Percentiles rank a stretch among this genome's conserved stretches.
phyloP scores from a whole-genome alignment of 768 basidiomycete species.

The Agaricus sinodeliciosus region DNA sequence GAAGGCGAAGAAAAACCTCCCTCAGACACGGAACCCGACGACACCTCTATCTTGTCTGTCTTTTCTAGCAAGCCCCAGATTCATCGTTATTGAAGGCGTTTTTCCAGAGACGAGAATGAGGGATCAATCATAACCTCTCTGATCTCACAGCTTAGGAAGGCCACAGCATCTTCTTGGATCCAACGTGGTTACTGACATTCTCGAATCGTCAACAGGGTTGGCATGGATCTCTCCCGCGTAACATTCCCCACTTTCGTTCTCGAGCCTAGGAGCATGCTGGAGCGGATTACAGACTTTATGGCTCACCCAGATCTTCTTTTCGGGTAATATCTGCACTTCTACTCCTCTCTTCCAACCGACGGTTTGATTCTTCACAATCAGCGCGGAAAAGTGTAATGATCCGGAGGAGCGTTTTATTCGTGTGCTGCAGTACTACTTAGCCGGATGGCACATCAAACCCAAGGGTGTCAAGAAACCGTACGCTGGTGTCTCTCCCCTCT shows the following conservation, averaged over 20 bases:
- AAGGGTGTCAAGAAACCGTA: constrained; percentile 99
- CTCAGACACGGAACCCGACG: constrained; percentile 82
- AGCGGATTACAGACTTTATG: constrained; percentile 99
- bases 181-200: not conserved
- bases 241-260: constrained; percentile 94
- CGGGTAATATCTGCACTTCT: constrained; percentile 50
- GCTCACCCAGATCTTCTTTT: constrained; percentile 97
- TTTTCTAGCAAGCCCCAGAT: not conserved
- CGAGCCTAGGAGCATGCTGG: constrained; percentile 95
- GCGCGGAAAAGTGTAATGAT: constrained; percentile 73
- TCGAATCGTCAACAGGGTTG: constrained; percentile 49
- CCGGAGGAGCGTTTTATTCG: constrained; percentile 88
- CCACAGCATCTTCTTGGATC: constrained; percentile 3
- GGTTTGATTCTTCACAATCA: constrained; percentile 22
- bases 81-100: constrained; percentile 21
- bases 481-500: constrained; percentile 24
- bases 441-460: constrained; percentile 99
- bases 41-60: constrained; percentile 80
- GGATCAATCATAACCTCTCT: constrained; percentile 84
- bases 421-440: constrained; percentile 90
- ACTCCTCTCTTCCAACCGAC: not conserved
- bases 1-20: constrained; percentile 60
- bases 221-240: constrained; percentile 95
- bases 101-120: constrained; percentile 81
- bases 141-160: constrained; percentile 83